Conservation (phyloP, 169 alveolate genomes). For the Neospora caninum region DNA sequence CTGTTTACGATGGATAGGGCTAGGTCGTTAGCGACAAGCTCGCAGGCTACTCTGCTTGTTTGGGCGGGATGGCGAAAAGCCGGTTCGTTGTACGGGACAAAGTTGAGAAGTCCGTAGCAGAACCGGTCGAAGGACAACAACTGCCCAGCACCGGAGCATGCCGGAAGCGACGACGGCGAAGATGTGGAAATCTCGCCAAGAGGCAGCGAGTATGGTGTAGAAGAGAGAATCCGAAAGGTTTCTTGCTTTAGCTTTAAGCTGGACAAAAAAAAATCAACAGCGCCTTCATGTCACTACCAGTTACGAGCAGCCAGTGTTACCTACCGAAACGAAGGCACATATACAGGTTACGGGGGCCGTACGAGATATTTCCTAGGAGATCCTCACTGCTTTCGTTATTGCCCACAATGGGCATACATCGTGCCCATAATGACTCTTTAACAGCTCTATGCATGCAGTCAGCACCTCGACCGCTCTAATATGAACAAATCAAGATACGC, state of each 20-base stretch:
- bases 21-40: neutral
- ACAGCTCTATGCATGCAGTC: neutral
- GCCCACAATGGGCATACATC: neutral
- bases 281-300: neutral
- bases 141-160: neutral
- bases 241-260: conserved; percentile 8
- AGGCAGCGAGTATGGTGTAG: neutral
- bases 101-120: neutral
- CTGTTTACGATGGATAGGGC: neutral
- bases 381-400: neutral
- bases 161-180: neutral
- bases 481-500: no score
- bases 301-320: neutral
- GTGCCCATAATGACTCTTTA: neutral
- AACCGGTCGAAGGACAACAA: neutral
- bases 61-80: conserved; percentile 11
- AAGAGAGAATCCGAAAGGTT: neutral
- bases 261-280: neutral
- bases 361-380: neutral
- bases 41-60: neutral
- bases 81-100: neutral
- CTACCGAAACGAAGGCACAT: neutral
- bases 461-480: neutral
- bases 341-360: neutral
- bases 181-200: neutral